phyloP scores from a whole-genome alignment of 768 basidiomycete genomes.

The Lepiota venenata region DNA sequence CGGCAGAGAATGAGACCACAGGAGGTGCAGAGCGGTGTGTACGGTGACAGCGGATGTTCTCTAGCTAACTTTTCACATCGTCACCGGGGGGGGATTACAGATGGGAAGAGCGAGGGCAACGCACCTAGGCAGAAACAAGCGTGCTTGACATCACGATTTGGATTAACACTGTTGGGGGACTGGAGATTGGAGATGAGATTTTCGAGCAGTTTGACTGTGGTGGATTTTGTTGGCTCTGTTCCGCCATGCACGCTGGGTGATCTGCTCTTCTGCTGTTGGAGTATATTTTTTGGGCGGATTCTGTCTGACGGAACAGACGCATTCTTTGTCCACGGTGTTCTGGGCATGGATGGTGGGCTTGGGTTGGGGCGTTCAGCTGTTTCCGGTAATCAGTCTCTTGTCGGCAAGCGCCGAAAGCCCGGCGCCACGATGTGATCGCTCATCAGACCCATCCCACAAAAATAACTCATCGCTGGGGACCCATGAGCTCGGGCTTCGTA shows the following conservation, averaged over 20 bases:
- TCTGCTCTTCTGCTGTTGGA: constrained; percentile 26
- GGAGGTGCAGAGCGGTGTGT: constrained; percentile 48
- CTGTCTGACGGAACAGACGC: constrained; percentile 53
- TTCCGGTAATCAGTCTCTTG: neutral
- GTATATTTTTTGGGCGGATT: constrained; percentile 31
- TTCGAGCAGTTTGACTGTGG: constrained; percentile 45
- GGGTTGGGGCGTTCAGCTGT: too few species aligned
- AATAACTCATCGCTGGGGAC: too few species aligned
- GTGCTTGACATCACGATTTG: constrained; percentile 50
- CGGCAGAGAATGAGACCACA: constrained; percentile 66
- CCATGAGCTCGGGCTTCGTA: too few species aligned
- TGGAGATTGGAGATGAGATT: constrained; percentile 37
- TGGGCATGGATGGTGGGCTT: constrained; percentile 26
- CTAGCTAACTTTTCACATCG: constrained; percentile 36
- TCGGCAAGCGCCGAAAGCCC: neutral
- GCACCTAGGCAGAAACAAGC: constrained; percentile 72
- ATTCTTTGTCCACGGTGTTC: constrained; percentile 42
- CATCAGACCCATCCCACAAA: neutral
- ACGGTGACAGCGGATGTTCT: constrained; percentile 52
- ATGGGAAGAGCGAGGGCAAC: constrained; percentile 2
- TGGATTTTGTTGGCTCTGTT: constrained; percentile 41
- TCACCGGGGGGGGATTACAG: neutral
- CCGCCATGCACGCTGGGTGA: constrained; percentile 29
- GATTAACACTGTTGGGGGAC: constrained; percentile 22
- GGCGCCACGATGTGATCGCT: constrained; percentile 9